Conservation (phyloP, 805 yeast genomes). For the Candida andamanensis region DNA sequence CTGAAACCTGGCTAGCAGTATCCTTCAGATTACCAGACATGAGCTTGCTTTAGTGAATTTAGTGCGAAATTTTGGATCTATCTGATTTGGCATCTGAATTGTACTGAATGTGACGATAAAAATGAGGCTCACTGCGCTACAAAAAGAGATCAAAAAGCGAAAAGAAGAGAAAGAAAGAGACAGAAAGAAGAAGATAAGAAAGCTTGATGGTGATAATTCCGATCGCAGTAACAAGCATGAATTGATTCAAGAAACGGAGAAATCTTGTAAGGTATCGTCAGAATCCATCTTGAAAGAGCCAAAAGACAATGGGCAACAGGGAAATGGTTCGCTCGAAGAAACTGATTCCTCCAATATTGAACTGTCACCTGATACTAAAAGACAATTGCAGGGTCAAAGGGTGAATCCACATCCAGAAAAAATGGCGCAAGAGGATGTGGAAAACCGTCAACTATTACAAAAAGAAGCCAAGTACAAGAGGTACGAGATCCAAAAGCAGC, state of each 20-base stretch:
- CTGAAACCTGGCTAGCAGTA: no score
- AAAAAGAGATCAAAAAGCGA: slow-evolving; percentile 46
- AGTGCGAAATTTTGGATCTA: slow-evolving; percentile 8
- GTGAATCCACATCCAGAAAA: no score
- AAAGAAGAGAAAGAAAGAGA: slow-evolving; percentile 15
- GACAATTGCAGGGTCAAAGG: no score
- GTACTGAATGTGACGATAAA: slow-evolving; percentile 52
- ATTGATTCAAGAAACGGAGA: no score
- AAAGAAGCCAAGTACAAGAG: slow-evolving; percentile 10
- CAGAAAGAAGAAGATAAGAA: slow-evolving; percentile 7
- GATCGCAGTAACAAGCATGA: not conserved
- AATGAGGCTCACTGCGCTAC: slow-evolving; percentile 38
- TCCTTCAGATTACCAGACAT: no score
- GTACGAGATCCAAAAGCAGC: slow-evolving; percentile 22
- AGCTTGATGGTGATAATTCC: not conserved
- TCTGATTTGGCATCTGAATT: slow-evolving; percentile 6
- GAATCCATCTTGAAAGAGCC: no score
- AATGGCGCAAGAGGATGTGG: no score
- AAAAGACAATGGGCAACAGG: no score
- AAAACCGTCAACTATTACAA: not conserved
- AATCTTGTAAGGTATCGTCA: no score
- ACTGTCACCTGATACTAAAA: no score
- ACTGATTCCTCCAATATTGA: no score
- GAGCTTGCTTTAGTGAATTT: slow-evolving; percentile 9
- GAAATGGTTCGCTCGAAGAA: no score